These are phyloP conservation scores for Zasmidium cellare DNA, from an alignment of 2,329 filamentous ascomycete species.

Conservation along the genomic window DNA sequence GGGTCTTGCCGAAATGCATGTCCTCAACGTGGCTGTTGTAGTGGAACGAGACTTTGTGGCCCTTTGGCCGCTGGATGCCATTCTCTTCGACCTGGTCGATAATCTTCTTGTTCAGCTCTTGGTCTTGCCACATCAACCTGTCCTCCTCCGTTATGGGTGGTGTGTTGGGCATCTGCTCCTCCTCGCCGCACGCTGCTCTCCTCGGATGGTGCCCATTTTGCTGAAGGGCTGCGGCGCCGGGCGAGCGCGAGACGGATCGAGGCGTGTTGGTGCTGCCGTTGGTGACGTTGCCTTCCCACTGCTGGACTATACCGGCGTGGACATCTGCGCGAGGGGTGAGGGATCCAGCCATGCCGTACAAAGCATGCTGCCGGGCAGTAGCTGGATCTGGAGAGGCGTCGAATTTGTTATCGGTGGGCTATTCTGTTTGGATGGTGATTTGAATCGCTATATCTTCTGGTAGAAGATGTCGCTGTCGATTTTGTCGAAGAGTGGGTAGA, in stretches of 20 bases:
- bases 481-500: not conserved
- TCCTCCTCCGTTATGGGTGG: conserved; percentile 53
- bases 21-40: conserved; percentile 93
- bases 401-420: too few relatives aligned
- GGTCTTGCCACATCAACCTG: conserved; percentile 33
- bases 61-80: conserved; percentile 76
- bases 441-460: not conserved
- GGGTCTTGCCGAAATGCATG: conserved; percentile 94
- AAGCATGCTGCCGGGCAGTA: conserved; percentile 16
- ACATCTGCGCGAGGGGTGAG: conserved; percentile 26
- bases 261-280: conserved; percentile 13
- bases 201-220: conserved; percentile 6
- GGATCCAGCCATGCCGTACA: conserved; percentile 22
- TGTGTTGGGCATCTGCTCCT: conserved; percentile 26
- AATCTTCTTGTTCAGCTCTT: conserved; percentile 53
- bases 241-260: conserved; percentile 18
- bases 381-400: not conserved
- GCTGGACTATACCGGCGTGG: conserved; percentile 31
- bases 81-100: conserved; percentile 57
- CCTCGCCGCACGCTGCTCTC: conserved; percentile 12
- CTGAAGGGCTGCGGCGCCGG: not conserved
- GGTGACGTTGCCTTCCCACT: conserved; percentile 22
- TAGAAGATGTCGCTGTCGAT: not conserved
- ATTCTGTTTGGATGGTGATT: not conserved
- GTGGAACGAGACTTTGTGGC: conserved; percentile 92